Base-by-base conservation (phyloP, 129 eudicot species). In the Lonicera japonica region DNA sequence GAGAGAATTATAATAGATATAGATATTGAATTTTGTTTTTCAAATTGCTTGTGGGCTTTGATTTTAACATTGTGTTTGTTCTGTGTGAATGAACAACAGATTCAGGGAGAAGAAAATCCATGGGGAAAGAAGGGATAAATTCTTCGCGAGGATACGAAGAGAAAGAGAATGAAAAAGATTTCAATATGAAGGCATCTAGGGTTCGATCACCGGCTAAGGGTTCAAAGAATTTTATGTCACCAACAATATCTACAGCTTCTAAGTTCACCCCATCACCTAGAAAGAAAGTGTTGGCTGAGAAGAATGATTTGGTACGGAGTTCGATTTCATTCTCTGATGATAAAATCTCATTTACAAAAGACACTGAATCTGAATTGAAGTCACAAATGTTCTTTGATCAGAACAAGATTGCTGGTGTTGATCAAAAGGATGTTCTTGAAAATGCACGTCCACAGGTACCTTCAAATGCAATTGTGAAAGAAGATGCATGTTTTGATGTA, bases 231-330 rank as follows among this genome's bases (percentile, higher is more conserved):
- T 84, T 84, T 69, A 84, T 84, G 92, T 53, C 92, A 0, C 92
- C 92, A 0, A 84, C 92, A 8, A 80, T 84, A 23, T 84, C 92
- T n/a, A 84, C 92, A 1, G 87, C 82, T 22, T 80, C 87, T 17
- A 84, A 84, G 70, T 63, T 84, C 79, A 81, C 82, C 25, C 82
- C 87, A 36, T 84, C 87, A 2, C 94, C 87, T 0, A 75, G 73
- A 67, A 85, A 85, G 76, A 85, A 81, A 40, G 74, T 73, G 6
- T 63, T 85, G 70, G 85, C 71, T 18, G 94, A 85, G 69, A 75
- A 82, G 61, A 81, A 85, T 34, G 97, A 90, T 6, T 39, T 76
- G 4, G 50, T 74, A n/a, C 70, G 90, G 61, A 71, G 87, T 36
- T 90, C 94, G 20, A 70, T 85, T 38, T 77, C 85, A 13, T 72